Evolutionary conservation across 805 yeast genomes (phyloP).

Genomic region (Brettanomyces anomalus): DNA sequence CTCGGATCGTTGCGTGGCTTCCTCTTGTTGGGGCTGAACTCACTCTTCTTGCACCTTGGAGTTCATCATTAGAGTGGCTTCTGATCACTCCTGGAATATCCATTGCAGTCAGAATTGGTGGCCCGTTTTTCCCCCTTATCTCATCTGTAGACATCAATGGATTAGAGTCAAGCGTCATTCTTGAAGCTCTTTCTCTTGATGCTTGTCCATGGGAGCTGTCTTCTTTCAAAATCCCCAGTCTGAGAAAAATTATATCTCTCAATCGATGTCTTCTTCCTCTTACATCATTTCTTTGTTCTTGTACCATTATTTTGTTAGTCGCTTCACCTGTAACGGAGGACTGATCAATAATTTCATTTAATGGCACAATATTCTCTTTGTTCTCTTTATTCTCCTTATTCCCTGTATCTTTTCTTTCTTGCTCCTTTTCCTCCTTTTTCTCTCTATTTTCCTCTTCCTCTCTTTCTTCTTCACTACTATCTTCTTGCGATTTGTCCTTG

Average conservation of each 20-base stretch:
- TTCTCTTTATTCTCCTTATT: slow-evolving; percentile 3
- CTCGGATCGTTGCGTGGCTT: no score
- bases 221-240: no score
- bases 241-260: no score
- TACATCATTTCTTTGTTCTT: no score
- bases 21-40: not conserved
- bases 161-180: slow-evolving; percentile 1
- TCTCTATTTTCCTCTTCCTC: slow-evolving; percentile 2
- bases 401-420: slow-evolving; percentile 3
- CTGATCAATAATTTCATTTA: no score
- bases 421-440: not conserved
- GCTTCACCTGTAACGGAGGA: no score
- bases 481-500: slow-evolving; percentile 2
- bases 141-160: not conserved
- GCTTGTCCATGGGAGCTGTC: no score
- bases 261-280: no score
- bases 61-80: not conserved
- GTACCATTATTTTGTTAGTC: no score
- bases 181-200: not conserved
- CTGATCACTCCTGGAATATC: not conserved
- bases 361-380: not conserved
- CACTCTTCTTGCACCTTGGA: not conserved
- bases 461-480: not conserved
- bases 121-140: not conserved
- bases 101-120: not conserved